Base-by-base conservation (phyloP, 768 basidiomycete genomes). In the Tulasnella sp. region DNA sequence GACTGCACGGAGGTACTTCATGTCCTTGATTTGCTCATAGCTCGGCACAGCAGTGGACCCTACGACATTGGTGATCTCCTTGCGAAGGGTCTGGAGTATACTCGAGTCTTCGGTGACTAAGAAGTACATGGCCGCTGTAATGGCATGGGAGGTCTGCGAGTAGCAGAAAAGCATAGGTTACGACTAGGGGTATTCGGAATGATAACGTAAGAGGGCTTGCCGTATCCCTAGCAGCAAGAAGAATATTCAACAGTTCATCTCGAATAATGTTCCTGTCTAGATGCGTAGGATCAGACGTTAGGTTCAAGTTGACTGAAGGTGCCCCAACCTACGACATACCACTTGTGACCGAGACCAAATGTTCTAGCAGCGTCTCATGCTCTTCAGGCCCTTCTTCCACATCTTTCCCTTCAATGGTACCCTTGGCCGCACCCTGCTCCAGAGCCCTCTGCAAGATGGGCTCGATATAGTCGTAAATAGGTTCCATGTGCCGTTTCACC, bases 221-320 rank as follows among this genome's bases (percentile, higher is more conserved):
- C 31, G 88, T 88, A 70, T 92, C 88, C 56, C 88, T 71, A 22
- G 85, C 78, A 7, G 88, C 88, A 8, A 90, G 72, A 1, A 92
- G 72, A 68, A 89, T 80, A 66, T 80, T 90, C 48, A 90, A 74
- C 8, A 90, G 70, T 62, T 91, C 84, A 69, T 90, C 85, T n/a
- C 85, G 80, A 54, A 92, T 85, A 45, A 82, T 67, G 4, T 77
- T 73, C 10, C 71, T 70, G 66, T 89, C 87, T 89, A 64, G 15
- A 51, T 49, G 29, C 44, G 2, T 50, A 24, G 1, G 49, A 30
- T 4, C 34, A 4, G 21, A 48, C 30, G n/a, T n/a, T n/a, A n/a
- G n/a, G n/a, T n/a, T n/a, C n/a, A n/a, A n/a, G n/a, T n/a, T n/a
- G n/a, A n/a, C n/a, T n/a, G n/a, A n/a, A n/a, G n/a, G n/a, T n/a